Evolutionary conservation across 371 early-diverging fungal genomes (phyloP).

Genomic region (Spiromyces aspiralis): DNA sequence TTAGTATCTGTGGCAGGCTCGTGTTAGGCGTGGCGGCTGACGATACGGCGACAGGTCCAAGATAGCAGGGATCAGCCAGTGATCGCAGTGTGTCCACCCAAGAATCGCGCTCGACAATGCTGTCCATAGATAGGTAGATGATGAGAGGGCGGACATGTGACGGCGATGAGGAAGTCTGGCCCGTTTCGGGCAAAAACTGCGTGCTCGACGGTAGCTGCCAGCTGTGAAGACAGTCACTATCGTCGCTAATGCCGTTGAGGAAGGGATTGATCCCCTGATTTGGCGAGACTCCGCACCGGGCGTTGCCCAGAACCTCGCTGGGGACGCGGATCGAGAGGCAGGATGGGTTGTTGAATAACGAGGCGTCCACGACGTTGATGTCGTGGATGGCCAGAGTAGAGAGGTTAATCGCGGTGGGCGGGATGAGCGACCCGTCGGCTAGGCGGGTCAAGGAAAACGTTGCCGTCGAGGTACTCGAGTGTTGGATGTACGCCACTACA

Average conservation of each 20-base stretch:
- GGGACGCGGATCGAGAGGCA: neutral
- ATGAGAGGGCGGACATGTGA: no score
- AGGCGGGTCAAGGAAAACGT: no score
- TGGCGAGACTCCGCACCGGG: no score
- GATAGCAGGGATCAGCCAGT: neutral
- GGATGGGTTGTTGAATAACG: neutral
- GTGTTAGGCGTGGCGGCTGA: slow-evolving; percentile 2
- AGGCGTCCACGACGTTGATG: neutral
- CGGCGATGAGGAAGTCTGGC: neutral
- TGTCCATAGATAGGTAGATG: neutral
- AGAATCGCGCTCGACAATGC: neutral
- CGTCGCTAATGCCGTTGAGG: neutral
- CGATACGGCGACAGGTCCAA: neutral
- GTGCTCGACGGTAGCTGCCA: neutral
- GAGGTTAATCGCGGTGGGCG: neutral
- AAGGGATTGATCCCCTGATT: no score
- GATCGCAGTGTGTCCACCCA: neutral
- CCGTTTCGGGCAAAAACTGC: neutral
- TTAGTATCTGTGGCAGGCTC: no score
- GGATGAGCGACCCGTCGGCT: neutral
- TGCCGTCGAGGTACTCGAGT: no score
- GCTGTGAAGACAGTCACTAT: neutral
- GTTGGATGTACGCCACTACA: no score
- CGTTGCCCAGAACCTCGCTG: neutral
- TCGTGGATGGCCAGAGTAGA: neutral